Evolutionary conservation across 2,329 filamentous ascomycete species (phyloP), one percentile per base, ranked within the genome.

Genomic region (Fusarium burgessii): DNA sequence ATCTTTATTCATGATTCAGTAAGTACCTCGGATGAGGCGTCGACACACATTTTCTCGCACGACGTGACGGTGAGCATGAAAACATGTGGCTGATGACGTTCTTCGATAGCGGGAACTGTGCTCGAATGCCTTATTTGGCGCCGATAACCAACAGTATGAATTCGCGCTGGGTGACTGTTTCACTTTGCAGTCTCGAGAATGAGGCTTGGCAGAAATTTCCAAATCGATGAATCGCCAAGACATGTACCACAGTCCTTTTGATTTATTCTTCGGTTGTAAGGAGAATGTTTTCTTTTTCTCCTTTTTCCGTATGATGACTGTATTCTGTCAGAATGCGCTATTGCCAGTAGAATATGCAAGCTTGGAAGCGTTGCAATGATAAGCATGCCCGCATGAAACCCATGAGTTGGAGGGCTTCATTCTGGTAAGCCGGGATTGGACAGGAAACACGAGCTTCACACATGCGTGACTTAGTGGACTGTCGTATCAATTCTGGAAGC

Each of bases 321-420:
- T 12, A 45, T 32, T 12, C 36, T 23, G 33, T 33, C 17, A 59
- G 25, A n/a, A 29, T 59, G 29, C 35, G 52, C 23, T 65, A 59
- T 66, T 40, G 38, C 32, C 47, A 50, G 32, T n/a, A 50, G 18
- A 32, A 49, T 40, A 50, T 67, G 27, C 56, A 56, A 56, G 56
- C 38, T 67, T 40, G 33, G 18, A 61, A 49, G 25, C 17, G 42
- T 42, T 43, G 43, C 50, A 43, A 49, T 41, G 62, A 62, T 67
- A 61, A 41, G 46, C 56, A 51, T 38, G 33, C 25, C 40, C 36
- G 54, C 52, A 62, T 36, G 45, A 36, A 57, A 42, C 50, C 40
- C n/a, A 29, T 45, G 42, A 43, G 43, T 60, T 59, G 54, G 66
- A 55, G 61, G 66, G 50, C 58, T 55, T 71, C 69, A 71, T 71